These are phyloP conservation scores for Venturia asperata DNA, from an alignment of 2,329 filamentous ascomycete genomes.

Conservation along the genomic window DNA sequence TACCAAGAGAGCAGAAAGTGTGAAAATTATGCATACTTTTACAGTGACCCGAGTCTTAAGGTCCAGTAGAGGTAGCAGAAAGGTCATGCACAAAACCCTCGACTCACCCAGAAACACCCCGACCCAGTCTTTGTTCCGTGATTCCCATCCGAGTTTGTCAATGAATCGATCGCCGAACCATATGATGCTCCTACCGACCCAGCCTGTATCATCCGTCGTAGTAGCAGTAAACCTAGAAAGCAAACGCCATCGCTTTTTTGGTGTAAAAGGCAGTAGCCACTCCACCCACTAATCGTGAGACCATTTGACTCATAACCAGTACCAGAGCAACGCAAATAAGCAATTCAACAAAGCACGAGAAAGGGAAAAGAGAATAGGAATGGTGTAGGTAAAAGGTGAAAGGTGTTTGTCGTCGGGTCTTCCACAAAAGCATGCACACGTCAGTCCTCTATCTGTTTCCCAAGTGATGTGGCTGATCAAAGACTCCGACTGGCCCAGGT, in stretches of 20 bases:
- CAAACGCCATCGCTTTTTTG: conserved; percentile 13
- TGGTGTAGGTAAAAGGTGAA: neutral
- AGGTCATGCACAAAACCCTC: neutral
- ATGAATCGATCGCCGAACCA: conserved; percentile 3
- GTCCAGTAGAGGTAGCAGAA: neutral
- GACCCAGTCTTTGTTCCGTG: conserved; percentile 5
- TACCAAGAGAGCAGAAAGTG: neutral
- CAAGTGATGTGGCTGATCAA: neutral
- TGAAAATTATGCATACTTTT: conserved; percentile 13
- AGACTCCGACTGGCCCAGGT: neutral
- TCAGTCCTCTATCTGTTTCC: neutral
- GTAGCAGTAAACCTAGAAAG: neutral
- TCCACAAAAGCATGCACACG: neutral
- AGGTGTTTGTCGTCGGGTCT: neutral
- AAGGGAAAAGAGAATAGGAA: neutral
- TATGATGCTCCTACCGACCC: neutral
- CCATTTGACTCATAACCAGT: conserved; percentile 11
- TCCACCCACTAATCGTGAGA: conserved; percentile 3
- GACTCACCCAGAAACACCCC: neutral
- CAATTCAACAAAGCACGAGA: conserved; percentile 6
- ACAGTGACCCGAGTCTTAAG: neutral
- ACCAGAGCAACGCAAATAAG: conserved; percentile 10
- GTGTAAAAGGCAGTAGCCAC: neutral
- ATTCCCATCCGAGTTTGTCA: neutral
- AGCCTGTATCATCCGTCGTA: conserved; percentile 9